These are phyloP conservation scores for Entomortierella parvispora DNA, from an alignment of 192 early-diverging fungal species.

Conservation along the genomic window DNA sequence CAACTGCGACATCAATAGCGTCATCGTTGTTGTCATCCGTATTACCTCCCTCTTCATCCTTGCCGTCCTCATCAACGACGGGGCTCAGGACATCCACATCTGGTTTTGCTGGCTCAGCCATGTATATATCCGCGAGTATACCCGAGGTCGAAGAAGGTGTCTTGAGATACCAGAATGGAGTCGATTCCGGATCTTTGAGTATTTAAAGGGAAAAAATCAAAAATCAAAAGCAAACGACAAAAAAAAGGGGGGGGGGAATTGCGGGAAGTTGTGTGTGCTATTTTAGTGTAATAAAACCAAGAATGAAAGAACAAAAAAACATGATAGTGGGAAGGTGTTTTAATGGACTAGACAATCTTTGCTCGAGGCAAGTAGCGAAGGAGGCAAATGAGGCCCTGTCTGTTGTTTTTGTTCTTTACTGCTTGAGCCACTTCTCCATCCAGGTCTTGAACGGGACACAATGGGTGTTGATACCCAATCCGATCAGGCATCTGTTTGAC, in stretches of 20 bases:
- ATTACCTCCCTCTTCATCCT: not conserved
- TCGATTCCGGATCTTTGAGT: conserved; percentile 40
- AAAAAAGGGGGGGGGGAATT: too few species aligned
- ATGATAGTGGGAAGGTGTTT: too few species aligned
- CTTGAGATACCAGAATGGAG: conserved; percentile 47
- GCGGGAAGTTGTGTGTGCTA: too few species aligned
- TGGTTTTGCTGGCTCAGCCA: conserved; percentile 20
- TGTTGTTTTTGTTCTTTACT: not conserved
- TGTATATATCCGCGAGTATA: conserved; percentile 42
- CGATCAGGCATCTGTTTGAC: conserved; percentile 66
- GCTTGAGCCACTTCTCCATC: conserved; percentile 49
- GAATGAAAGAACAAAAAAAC: too few species aligned
- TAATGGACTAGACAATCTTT: too few species aligned
- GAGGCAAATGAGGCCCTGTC: too few species aligned
- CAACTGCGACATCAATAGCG: not conserved
- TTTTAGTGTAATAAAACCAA: too few species aligned
- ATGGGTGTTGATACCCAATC: conserved; percentile 61
- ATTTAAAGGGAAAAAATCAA: not conserved
- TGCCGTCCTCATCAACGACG: not conserved
- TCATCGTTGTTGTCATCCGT: not conserved
- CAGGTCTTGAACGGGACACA: conserved; percentile 66
- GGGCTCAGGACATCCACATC: not conserved
- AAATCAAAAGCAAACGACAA: too few species aligned
- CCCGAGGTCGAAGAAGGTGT: conserved; percentile 50
- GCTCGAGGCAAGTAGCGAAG: too few species aligned